phyloP scores from a whole-genome alignment of 108 stramenopile species.

The Chaetoceros tenuissimus region DNA sequence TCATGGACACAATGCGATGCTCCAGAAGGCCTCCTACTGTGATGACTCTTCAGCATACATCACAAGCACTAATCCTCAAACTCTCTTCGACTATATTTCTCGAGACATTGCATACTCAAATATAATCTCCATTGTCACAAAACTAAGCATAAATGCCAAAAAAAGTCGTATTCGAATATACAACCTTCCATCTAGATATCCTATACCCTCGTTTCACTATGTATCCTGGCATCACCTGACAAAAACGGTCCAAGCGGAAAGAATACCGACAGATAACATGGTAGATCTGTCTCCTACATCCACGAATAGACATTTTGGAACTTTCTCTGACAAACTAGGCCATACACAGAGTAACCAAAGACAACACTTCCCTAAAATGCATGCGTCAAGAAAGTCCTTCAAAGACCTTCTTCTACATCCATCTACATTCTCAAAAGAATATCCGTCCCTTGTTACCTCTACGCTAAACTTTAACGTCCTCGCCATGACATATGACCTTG shows the following conservation, averaged over 20 bases:
- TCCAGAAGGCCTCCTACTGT: not conserved
- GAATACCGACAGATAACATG: not conserved
- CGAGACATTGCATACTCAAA: not conserved
- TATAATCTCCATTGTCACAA: not conserved
- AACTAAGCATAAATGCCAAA: not conserved
- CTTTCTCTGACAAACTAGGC: no score
- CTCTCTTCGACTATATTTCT: not conserved
- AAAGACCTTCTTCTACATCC: no score
- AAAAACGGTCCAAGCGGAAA: not conserved
- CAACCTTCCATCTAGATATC: not conserved
- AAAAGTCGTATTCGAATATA: not conserved
- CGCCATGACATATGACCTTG: no score
- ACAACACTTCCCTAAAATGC: no score
- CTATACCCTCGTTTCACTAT: not conserved
- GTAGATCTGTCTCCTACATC: no score
- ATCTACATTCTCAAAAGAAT: no score
- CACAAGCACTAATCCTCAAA: not conserved
- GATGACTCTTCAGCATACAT: not conserved
- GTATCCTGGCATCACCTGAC: not conserved
- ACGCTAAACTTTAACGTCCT: no score
- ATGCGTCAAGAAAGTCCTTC: no score
- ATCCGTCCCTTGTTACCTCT: no score
- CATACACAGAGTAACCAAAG: no score
- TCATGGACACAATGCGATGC: not conserved
- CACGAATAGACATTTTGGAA: no score